Evolutionary conservation across 169 alveolate species (phyloP).

Genomic region (Plasmodium gaboni): DNA sequence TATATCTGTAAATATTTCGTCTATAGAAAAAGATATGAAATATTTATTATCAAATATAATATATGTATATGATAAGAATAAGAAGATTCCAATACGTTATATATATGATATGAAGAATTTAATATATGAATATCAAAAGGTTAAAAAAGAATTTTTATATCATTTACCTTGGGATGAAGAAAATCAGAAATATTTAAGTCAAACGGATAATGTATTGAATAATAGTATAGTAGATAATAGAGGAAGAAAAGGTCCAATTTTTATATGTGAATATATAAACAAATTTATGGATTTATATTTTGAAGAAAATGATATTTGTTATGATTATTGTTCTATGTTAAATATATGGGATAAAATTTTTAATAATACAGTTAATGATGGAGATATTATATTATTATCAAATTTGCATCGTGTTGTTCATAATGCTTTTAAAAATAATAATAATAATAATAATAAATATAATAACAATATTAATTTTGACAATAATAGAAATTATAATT

Average conservation of each 20-base stretch:
- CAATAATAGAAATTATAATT: too few species aligned
- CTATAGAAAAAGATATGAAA: slow-evolving; percentile 56
- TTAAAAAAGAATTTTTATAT: slow-evolving; percentile 32
- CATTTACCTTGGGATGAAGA: slow-evolving; percentile 35
- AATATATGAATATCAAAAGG: slow-evolving; percentile 52
- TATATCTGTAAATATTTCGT: slow-evolving; percentile 53
- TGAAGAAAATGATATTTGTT: slow-evolving; percentile 63
- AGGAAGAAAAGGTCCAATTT: slow-evolving; percentile 12
- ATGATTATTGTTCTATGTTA: slow-evolving; percentile 65
- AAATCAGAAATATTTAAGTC: slow-evolving; percentile 14
- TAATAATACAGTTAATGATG: slow-evolving; percentile 39
- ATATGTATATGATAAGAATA: slow-evolving; percentile 37
- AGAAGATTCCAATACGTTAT: slow-evolving; percentile 56
- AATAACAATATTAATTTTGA: slow-evolving; percentile 23
- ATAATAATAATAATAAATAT: slow-evolving; percentile 21
- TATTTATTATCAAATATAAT: slow-evolving; percentile 43
- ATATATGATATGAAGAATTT: slow-evolving; percentile 41
- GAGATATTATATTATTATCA: slow-evolving; percentile 39
- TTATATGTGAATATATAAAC: slow-evolving; percentile 59
- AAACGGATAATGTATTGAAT: neutral
- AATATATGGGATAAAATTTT: slow-evolving; percentile 70
- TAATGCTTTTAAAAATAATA: slow-evolving; percentile 21
- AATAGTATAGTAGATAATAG: neutral
- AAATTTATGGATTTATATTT: slow-evolving; percentile 66
- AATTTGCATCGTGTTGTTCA: slow-evolving; percentile 37